phyloP scores from a whole-genome alignment of 225 moss, liverwort and hornwort species.

The Lunularia cruciata region DNA sequence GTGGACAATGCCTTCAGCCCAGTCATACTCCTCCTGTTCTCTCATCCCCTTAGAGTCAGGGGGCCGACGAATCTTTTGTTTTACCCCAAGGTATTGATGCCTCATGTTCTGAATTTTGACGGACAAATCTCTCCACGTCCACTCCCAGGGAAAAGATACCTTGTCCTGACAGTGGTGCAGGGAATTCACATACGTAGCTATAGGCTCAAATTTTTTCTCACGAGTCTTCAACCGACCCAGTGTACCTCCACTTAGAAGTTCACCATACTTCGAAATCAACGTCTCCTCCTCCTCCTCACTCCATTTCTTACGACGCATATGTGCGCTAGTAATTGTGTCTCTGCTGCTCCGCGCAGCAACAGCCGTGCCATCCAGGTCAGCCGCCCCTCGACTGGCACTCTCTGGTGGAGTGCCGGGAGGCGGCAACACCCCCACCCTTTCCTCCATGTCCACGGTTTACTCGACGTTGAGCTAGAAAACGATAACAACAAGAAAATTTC shows the following conservation, averaged over 20 bases:
- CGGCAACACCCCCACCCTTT: conserved; percentile 26
- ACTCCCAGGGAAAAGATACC: conserved; percentile 46
- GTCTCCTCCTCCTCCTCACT: conserved; percentile 53
- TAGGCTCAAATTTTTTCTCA: conserved; percentile 53
- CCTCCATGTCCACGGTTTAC: conserved; percentile 21
- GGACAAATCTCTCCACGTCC: conserved; percentile 50
- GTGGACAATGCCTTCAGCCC: conserved; percentile 45
- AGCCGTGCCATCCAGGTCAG: conserved; percentile 25
- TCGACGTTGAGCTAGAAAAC: conserved; percentile 21
- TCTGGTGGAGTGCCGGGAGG: conserved; percentile 28
- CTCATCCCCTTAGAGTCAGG: conserved; percentile 12
- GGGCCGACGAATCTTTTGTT: conserved; percentile 51
- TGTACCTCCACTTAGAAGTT: conserved; percentile 35
- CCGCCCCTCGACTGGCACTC: conserved; percentile 13
- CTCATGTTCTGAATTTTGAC: conserved; percentile 53
- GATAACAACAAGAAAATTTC: conserved; percentile 5
- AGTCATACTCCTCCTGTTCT: conserved; percentile 41
- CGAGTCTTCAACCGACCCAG: conserved; percentile 43
- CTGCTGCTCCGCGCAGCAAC: neutral
- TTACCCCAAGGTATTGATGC: conserved; percentile 45
- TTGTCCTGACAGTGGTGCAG: conserved; percentile 38
- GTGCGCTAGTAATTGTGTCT: neutral
- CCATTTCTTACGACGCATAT: conserved; percentile 56
- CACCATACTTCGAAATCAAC: conserved; percentile 44
- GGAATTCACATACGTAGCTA: conserved; percentile 39